Conservation (phyloP, 139 green algal species). For the Eudorina sp. region DNA sequence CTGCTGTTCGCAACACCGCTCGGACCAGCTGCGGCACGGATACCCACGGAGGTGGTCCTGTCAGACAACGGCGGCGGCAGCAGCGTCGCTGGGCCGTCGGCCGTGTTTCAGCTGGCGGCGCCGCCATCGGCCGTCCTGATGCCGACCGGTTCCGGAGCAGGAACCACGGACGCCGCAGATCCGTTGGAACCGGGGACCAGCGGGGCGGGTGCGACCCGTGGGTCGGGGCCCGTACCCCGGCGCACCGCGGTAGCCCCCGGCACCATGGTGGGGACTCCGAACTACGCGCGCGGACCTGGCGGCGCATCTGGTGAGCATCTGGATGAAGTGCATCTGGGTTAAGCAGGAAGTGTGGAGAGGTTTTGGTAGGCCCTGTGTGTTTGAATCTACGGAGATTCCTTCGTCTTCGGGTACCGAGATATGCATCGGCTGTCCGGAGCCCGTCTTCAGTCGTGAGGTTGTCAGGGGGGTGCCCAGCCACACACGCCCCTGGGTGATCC, state of each 20-base stretch:
- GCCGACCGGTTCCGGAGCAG: background rate
- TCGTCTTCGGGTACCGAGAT: too few species aligned
- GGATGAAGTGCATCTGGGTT: too few species aligned
- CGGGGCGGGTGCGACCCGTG: background rate
- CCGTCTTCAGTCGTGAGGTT: too few species aligned
- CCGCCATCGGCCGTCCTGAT: background rate
- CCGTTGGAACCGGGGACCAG: background rate
- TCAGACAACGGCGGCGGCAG: background rate
- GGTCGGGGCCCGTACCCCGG: too few species aligned
- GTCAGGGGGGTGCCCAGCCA: too few species aligned
- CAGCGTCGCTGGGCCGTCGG: background rate
- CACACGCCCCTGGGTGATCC: too few species aligned
- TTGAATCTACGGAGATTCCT: too few species aligned
- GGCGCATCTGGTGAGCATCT: background rate
- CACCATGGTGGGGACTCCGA: constrained; percentile 25
- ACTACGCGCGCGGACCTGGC: constrained; percentile 5
- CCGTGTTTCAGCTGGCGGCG: constrained; percentile 14
- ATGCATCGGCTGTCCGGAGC: too few species aligned
- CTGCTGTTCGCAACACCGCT: background rate
- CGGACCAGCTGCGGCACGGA: background rate
- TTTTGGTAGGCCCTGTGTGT: too few species aligned
- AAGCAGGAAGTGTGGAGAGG: too few species aligned
- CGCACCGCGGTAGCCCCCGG: background rate
- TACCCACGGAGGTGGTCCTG: constrained; percentile 1
- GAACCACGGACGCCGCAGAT: too few species aligned